A percentile compares a stretch with the other conserved stretches of the same genome.
These are phyloP conservation scores for Sclerotinia sclerotiorum DNA, from an alignment of 2,329 filamentous ascomycete species.

Conservation along the genomic window DNA sequence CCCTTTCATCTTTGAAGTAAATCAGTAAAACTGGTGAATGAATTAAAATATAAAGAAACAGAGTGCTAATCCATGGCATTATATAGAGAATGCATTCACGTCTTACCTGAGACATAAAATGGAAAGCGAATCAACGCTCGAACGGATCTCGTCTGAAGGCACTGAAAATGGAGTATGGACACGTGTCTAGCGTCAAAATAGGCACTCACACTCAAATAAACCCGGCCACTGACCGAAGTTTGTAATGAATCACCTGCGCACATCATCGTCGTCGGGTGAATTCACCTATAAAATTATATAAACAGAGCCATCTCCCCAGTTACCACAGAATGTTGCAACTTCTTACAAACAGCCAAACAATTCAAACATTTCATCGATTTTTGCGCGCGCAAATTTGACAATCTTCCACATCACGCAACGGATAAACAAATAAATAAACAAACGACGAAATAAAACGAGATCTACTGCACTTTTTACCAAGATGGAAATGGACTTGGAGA, in stretches of 20 bases:
- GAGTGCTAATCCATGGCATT: neutral
- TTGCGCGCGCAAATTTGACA: neutral
- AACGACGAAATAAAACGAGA: neutral
- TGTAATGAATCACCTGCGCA: conserved; percentile 9
- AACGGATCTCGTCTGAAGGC: neutral
- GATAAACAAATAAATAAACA: neutral
- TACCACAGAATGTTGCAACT: neutral
- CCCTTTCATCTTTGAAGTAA: neutral
- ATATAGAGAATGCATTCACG: neutral
- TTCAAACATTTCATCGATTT: neutral
- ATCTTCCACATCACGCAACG: neutral
- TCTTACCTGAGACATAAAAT: neutral
- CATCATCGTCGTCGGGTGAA: conserved; percentile 2
- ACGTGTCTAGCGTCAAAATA: conserved; percentile 20
- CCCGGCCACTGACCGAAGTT: neutral
- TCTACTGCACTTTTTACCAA: neutral
- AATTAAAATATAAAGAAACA: neutral
- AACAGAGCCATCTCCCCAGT: neutral
- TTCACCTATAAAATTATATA: conserved; percentile 13
- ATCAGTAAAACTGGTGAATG: neutral
- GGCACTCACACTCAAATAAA: conserved; percentile 2
- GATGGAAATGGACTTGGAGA: conserved; percentile 14
- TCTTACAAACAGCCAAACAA: neutral
- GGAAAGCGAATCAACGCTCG: neutral
- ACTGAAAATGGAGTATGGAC: conserved; percentile 18